These are phyloP conservation scores for Aegilops longissima DNA, from an alignment of 176 grass and related monocot species.

Conservation along the genomic window DNA sequence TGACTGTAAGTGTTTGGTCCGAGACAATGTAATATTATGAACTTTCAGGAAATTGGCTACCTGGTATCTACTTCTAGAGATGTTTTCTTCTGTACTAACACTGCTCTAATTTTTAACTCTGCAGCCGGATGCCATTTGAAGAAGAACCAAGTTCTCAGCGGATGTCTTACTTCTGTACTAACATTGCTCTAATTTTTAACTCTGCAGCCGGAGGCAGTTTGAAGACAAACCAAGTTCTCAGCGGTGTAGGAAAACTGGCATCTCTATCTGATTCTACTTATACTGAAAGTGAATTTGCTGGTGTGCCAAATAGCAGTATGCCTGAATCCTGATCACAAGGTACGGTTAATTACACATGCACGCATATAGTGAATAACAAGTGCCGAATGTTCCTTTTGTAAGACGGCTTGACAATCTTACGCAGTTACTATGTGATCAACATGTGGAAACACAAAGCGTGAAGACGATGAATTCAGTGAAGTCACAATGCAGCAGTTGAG, in stretches of 20 bases:
- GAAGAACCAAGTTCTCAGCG: neutral
- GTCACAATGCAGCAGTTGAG: no score
- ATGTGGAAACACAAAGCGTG: conserved; percentile 31
- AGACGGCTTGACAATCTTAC: neutral
- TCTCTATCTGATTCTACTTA: neutral
- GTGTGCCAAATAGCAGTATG: neutral
- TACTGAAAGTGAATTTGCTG: conserved; percentile 34
- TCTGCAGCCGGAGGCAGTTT: conserved; percentile 32
- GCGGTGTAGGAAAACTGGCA: conserved; percentile 20
- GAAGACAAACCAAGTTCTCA: conserved; percentile 1
- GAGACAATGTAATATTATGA: neutral
- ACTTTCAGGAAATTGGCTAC: neutral
- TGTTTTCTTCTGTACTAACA: conserved; percentile 1
- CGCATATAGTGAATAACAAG: neutral
- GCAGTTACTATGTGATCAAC: conserved; percentile 20
- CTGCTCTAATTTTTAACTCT: conserved; percentile 18
- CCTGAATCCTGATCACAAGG: conserved; percentile 20
- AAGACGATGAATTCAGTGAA: conserved; percentile 25
- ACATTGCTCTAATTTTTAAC: conserved; percentile 8
- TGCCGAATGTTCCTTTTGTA: neutral
- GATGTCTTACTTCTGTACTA: neutral
- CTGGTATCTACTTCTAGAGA: neutral
- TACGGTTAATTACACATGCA: conserved; percentile 18
- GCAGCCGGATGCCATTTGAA: conserved; percentile 31
- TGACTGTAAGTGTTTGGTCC: neutral